Conservation (phyloP, 139 green algal genomes). For the Protoeuglena noctilucae region DNA sequence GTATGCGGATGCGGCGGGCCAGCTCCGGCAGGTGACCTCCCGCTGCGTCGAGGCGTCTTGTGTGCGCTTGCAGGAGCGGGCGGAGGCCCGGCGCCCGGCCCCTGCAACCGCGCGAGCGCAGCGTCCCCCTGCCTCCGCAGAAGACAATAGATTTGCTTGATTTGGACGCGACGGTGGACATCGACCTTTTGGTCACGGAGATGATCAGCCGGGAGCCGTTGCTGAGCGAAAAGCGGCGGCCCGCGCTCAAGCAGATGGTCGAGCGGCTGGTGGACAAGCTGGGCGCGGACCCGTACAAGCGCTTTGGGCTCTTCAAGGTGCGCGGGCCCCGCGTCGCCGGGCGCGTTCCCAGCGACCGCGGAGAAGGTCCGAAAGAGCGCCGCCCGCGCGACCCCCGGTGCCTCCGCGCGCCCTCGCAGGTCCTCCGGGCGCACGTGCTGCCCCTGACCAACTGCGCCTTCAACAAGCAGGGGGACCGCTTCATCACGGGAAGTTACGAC, state of each 20-base stretch:
- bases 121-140: neutral
- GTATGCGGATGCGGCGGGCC: too few species aligned
- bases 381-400: neutral
- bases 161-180: neutral
- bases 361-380: too few species aligned
- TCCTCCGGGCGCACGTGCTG: slow-evolving; percentile 49
- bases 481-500: slow-evolving; percentile 63
- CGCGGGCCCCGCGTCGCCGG: neutral
- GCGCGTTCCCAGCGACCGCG: too few species aligned
- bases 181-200: slow-evolving; percentile 27
- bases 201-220: slow-evolving; percentile 43
- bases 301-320: slow-evolving; percentile 46
- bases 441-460: slow-evolving; percentile 66
- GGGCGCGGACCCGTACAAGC: slow-evolving; percentile 23
- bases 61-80: too few species aligned
- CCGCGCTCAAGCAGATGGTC: slow-evolving; percentile 32
- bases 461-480: slow-evolving; percentile 56
- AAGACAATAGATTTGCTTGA: neutral
- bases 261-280: slow-evolving; percentile 35
- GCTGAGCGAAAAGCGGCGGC: slow-evolving; percentile 30
- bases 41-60: too few species aligned
- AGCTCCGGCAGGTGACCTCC: too few species aligned
- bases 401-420: slow-evolving; percentile 27
- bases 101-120: too few species aligned
- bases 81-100: too few species aligned